Base-by-base conservation (phyloP, 306 rosid species). In the Prinsepia uniflora region DNA sequence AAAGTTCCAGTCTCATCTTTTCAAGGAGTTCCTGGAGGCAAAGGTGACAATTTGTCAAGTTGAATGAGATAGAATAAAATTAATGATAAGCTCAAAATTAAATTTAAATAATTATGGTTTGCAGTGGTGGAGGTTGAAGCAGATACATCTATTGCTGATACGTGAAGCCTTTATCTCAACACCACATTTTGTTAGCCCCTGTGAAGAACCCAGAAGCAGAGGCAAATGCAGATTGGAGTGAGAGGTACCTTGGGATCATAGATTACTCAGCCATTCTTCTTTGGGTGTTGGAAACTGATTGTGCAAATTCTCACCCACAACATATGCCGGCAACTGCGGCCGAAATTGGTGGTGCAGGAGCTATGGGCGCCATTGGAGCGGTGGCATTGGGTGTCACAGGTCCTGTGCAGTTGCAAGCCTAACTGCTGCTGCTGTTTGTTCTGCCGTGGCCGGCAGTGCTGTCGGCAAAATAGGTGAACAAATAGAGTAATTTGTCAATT, bases 351-450 rank as follows among this genome's bases (percentile, higher is more conserved):
- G 36, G 47, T 0, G 89, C 94, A 4, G 98, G 97, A 65, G 84
- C 98, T 11, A 75, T 88, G 6, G 89, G 94, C 0, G 94, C 96
- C 68, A 76, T 88, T 53, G 98, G 98, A 56, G 96, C 98, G 17
- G 20, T 88, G 22, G 96, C 93, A 72, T 68, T 93, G 86, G 97
- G 98, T 49, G 76, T 55, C 40, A 88, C 98, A 1, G 94, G 98
- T 52, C 97, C 94, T 20, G 89, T 69, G 98, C 98, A 67, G 79
- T 90, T 45, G 97, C 84, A 6, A 96, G 96, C 19, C 80, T 93
- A 71, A 81, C 98, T 59, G 96, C 96, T 30, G 97, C 92, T 2
- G 96, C 96, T 7, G 93, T 87, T 71, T 92, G 96, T 61, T 91
- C 92, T 50, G 93, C 96, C 17, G 84, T 87, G 72, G 90, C 79